Percentiles rank a stretch among this genome's conserved stretches.
Evolutionary conservation across 2,329 filamentous ascomycete species (phyloP).

Genomic region (Neobulgaria alba): DNA sequence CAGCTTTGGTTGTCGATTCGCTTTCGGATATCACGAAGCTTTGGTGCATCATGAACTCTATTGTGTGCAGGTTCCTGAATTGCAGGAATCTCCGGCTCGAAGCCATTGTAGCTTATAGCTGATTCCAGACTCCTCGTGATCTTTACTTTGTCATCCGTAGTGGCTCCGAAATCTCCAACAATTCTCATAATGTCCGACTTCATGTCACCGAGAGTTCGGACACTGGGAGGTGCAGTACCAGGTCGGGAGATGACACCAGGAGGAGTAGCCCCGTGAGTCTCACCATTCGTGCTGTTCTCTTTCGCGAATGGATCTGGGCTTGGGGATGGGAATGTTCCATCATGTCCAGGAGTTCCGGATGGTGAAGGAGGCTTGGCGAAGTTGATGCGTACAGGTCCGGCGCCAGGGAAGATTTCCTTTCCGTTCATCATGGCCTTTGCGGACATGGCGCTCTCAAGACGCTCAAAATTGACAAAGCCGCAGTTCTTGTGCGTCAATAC

Average conservation of each 20-base stretch:
- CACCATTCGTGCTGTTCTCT: slow-evolving; percentile 34
- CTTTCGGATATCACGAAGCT: slow-evolving; percentile 92
- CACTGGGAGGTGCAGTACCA: slow-evolving; percentile 48
- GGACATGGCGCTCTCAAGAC: slow-evolving; percentile 78
- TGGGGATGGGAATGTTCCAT: slow-evolving; percentile 80
- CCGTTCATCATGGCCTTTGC: slow-evolving; percentile 85
- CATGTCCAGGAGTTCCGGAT: slow-evolving; percentile 80
- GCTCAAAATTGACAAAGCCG: slow-evolving; percentile 96
- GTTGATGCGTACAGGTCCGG: slow-evolving; percentile 88
- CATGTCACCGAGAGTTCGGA: slow-evolving; percentile 69
- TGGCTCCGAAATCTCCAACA: slow-evolving; percentile 79
- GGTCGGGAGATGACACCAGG: slow-evolving; percentile 31
- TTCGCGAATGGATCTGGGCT: slow-evolving; percentile 77
- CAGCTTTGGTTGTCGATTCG: slow-evolving; percentile 92
- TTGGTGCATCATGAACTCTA: slow-evolving; percentile 85
- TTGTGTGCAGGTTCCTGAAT: slow-evolving; percentile 83
- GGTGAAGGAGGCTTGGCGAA: slow-evolving; percentile 93
- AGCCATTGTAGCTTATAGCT: slow-evolving; percentile 66
- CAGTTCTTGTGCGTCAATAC: slow-evolving; percentile 98
- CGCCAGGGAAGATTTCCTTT: slow-evolving; percentile 96
- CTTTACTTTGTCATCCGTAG: slow-evolving; percentile 63
- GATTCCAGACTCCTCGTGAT: slow-evolving; percentile 68
- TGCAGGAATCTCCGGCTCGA: slow-evolving; percentile 77
- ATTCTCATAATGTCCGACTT: slow-evolving; percentile 78
- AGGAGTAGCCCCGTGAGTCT: slow-evolving; percentile 30